Evolutionary conservation across 1,139 yeast genomes (phyloP).

Genomic region (Scheffersomyces titani): DNA sequence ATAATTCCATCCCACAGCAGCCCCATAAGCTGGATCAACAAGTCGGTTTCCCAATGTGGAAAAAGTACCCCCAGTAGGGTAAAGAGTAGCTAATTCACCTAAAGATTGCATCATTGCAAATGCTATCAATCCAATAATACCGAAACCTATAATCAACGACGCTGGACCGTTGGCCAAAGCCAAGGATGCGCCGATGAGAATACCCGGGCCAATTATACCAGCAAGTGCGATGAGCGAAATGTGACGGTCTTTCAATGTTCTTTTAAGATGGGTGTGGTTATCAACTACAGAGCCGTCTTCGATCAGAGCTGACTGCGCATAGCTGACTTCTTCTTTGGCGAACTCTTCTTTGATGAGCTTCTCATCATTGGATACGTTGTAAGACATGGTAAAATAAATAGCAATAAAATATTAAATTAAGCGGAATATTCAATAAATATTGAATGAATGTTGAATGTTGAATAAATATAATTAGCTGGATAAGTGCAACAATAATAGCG

Average conservation of each 20-base stretch:
- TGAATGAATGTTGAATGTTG: too few relatives aligned
- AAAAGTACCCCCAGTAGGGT: slow-evolving; percentile 56
- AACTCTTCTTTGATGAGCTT: neutral
- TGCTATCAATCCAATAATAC: slow-evolving; percentile 56
- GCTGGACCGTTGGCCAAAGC: slow-evolving; percentile 51
- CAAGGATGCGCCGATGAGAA: slow-evolving; percentile 47
- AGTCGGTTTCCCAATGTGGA: slow-evolving; percentile 53
- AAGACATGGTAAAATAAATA: neutral
- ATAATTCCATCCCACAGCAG: slow-evolving; percentile 63
- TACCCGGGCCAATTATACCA: slow-evolving; percentile 60
- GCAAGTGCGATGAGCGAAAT: slow-evolving; percentile 51
- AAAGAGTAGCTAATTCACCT: slow-evolving; percentile 57
- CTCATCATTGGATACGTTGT: neutral
- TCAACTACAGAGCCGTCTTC: slow-evolving; percentile 11
- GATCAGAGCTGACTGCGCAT: neutral
- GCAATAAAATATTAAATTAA: too few relatives aligned
- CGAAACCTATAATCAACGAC: slow-evolving; percentile 44
- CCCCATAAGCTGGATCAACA: slow-evolving; percentile 61
- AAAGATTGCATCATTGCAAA: slow-evolving; percentile 58
- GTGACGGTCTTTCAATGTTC: slow-evolving; percentile 45
- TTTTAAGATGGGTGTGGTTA: slow-evolving; percentile 24
- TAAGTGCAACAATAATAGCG: neutral
- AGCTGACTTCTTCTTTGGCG: neutral
- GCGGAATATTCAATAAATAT: neutral
- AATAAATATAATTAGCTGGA: too few relatives aligned